Evolutionary conservation across 2,329 filamentous ascomycete species (phyloP), one percentile per base, ranked within the genome.

Genomic region (Didymella pomorum): DNA sequence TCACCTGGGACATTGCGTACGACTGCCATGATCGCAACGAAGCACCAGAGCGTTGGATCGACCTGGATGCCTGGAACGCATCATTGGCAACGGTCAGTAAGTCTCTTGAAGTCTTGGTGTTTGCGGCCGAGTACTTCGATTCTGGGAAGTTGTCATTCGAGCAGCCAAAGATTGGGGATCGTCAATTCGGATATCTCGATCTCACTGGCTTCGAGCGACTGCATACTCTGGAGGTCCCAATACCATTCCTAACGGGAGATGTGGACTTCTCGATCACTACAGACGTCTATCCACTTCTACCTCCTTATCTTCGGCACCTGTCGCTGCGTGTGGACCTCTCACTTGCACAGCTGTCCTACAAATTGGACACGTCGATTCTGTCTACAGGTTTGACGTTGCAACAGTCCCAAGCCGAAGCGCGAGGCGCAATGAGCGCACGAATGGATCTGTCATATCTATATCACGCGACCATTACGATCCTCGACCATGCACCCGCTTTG

Each of bases 391-490:
- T 68, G 4, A 65, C 66, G 2, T 64, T 64, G 33, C 46, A 60
- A 18, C 61, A 69, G 14, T 62, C 66, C 4, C 51, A 61, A 51
- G 56, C 54, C 2, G 62, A 71, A 29, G 63, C 59, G 9, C 56
- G 60, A 11, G 57, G 54, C 21, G 11, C 49, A 0, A 59, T 60
- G 43, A 63, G 59, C 5, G 71, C 69, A 14, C 61, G 68, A 18
- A 74, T 71, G 69, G 70, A 74, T 41, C 46, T 69, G 4, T 66
- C 66, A 2, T 70, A 68, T 35, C 64, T 67, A 29, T 71, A 67
- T 21, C 62, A 69, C 31, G 59, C 65, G 5, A 62, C 60, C 3
- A 59, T 70, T 14, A 43, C 51, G 1, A 28, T 73, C 25, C 58
- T 73, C 11, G 67, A 69, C 12, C 58, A 63, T 20, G 44, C 65